Base-by-base conservation (phyloP, 83 land plant species). In the Larix sibirica region DNA sequence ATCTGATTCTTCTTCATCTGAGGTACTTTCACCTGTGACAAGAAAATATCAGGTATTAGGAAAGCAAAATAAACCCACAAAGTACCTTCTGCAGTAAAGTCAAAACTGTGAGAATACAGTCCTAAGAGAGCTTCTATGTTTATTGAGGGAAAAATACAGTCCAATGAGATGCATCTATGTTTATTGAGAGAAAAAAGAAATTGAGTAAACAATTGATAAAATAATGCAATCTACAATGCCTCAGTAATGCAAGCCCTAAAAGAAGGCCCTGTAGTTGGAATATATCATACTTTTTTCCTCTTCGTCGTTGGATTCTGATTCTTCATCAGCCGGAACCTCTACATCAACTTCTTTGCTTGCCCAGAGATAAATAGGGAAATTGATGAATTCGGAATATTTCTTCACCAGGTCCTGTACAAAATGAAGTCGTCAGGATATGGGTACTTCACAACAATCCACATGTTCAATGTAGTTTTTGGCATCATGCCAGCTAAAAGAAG, bases 281-380 rank as follows among this genome's bases (percentile, higher is more conserved):
- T n/a, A 80, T 63, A 28, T 40, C 86, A 70, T 89, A 92, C 95
- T 62, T 50, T 86, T 78, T 23, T 89, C 93, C 64, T 85, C 88
- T 38, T 95, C 93, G 38, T 92, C 96, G 9, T 62, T 86, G 77
- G 84, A 42, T 28, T 89, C 90, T 38, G 92, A 95, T 33, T 93
- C 96, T 50, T 93, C 97, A 80, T 98, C 96, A 1, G 91, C 92
- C 50, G 99, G 95, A 79, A 92, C 99, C 81, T 95, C 97, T 54
- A 88, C 92, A 79, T 98, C 95, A 26, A 93, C 93, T 70, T 96
- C 99, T 83, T 94, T 95, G 92, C 84, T 96, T 67, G 95, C 87
- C 99, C 99, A 98, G 16, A 98, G 79, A 82, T 92, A 91, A 10
- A 98, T 98, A 66, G 99, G 99, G 85, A 98, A 98, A 88, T 94